Conservation (phyloP, 2,329 filamentous ascomycete species). For the Ophiocordyceps camponoti-leonardi region DNA sequence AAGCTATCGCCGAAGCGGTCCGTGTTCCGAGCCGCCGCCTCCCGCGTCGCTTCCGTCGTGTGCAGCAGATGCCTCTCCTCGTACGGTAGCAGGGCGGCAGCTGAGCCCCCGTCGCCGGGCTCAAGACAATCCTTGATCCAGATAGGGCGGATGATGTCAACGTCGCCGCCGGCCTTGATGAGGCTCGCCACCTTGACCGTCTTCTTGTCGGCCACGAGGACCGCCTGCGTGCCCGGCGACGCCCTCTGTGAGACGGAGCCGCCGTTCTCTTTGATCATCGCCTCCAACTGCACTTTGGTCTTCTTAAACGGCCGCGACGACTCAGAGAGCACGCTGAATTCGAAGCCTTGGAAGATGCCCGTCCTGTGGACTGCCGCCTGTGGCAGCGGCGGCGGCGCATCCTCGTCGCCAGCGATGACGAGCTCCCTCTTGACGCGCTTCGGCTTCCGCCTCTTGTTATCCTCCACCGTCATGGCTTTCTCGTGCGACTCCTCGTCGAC, state of each 20-base stretch:
- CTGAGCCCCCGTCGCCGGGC: slow-evolving; percentile 30
- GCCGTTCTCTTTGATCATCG: slow-evolving; percentile 67
- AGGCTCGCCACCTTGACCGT: slow-evolving; percentile 70
- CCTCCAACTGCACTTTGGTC: slow-evolving; percentile 63
- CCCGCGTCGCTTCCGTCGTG: slow-evolving; percentile 36
- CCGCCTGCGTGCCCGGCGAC: slow-evolving; percentile 39
- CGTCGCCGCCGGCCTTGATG: slow-evolving; percentile 51
- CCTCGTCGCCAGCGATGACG: slow-evolving; percentile 52
- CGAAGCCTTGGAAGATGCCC: slow-evolving; percentile 55
- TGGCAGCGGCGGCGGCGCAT: slow-evolving; percentile 21
- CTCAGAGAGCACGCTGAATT: slow-evolving; percentile 74
- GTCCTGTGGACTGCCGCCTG: slow-evolving; percentile 37
- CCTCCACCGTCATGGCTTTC: slow-evolving; percentile 64
- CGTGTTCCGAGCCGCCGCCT: slow-evolving; percentile 40
- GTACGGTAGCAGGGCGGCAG: slow-evolving; percentile 35
- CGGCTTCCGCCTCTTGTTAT: slow-evolving; percentile 33
- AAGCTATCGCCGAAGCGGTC: slow-evolving; percentile 78
- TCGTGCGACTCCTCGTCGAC: slow-evolving; percentile 56
- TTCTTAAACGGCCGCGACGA: slow-evolving; percentile 52
- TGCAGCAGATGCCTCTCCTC: slow-evolving; percentile 55
- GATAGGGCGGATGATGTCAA: slow-evolving; percentile 57
- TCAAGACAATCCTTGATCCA: slow-evolving; percentile 77
- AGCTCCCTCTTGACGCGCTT: slow-evolving; percentile 54
- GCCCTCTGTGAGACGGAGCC: slow-evolving; percentile 64
- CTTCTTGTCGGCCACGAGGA: slow-evolving; percentile 65